Evolutionary conservation across 2,329 filamentous ascomycete genomes (phyloP).

Genomic region (Xylariaceae sp.): DNA sequence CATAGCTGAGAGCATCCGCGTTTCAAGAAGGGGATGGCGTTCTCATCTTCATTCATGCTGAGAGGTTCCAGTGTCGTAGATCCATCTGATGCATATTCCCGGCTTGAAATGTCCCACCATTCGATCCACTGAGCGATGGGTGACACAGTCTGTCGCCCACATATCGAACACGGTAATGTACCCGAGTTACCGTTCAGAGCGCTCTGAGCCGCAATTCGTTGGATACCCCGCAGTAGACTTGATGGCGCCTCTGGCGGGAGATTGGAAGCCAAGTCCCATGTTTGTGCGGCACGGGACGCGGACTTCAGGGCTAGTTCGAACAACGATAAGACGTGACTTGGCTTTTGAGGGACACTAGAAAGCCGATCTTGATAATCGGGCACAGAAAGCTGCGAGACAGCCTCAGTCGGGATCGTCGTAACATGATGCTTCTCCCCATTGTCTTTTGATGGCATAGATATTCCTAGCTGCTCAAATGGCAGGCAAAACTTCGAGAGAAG

Average conservation of each 20-base stretch:
- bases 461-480: constrained; percentile 10
- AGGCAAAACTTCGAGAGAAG: constrained; percentile 28
- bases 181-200: constrained; percentile 38
- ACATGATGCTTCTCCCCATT: not conserved
- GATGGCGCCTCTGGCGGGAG: constrained; percentile 38
- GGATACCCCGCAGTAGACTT: constrained; percentile 39
- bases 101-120: constrained; percentile 46
- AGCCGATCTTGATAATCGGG: constrained; percentile 14
- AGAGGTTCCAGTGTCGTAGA: constrained; percentile 4
- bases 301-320: constrained; percentile 46
- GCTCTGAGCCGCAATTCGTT: constrained; percentile 37
- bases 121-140: constrained; percentile 57
- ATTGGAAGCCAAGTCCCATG: constrained; percentile 39
- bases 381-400: constrained; percentile 17
- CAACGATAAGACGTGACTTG: constrained; percentile 43
- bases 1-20: constrained; percentile 20
- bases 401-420: constrained; percentile 23
- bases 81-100: not conserved
- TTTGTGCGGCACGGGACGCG: constrained; percentile 41
- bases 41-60: constrained; percentile 11
- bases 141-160: constrained; percentile 43
- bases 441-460: not conserved
- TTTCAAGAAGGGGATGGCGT: constrained; percentile 25
- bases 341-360: not conserved
- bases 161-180: constrained; percentile 48